These are phyloP conservation scores for Butyriboletus loyo DNA, from an alignment of 768 basidiomycete genomes.

Conservation along the genomic window DNA sequence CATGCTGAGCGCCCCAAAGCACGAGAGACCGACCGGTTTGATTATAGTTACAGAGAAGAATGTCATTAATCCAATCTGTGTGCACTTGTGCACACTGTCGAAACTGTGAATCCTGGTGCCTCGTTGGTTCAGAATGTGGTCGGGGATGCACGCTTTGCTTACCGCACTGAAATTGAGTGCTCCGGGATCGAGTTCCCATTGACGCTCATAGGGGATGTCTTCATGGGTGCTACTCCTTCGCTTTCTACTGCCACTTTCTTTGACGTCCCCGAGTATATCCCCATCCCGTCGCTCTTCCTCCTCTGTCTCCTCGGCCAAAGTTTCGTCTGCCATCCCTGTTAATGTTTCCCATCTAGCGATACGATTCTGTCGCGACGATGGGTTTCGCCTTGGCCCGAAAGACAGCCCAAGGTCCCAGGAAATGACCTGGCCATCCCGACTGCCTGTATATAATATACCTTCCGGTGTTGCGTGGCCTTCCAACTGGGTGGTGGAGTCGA, in stretches of 20 bases:
- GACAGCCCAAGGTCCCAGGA: constrained; percentile 81
- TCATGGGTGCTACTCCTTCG: constrained; percentile 28
- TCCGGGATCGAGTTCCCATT: constrained; percentile 76
- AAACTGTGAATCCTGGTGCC: constrained; percentile 56
- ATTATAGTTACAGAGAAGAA: constrained; percentile 86
- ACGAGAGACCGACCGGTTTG: constrained; percentile 62
- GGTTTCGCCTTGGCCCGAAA: constrained; percentile 45
- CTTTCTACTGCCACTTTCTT: constrained; percentile 35
- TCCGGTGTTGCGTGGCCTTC: constrained; percentile 64
- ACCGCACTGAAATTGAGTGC: constrained; percentile 49
- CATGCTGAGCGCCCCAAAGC: background rate
- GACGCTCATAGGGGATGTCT: constrained; percentile 60
- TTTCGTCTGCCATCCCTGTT: constrained; percentile 81
- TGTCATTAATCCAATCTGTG: constrained; percentile 96
- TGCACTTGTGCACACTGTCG: constrained; percentile 88
- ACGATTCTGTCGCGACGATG: constrained; percentile 21
- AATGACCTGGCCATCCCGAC: constrained; percentile 83
- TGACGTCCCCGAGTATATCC: constrained; percentile 74
- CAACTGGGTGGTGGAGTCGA: constrained; percentile 80
- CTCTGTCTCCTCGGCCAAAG: constrained; percentile 61
- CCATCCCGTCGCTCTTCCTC: constrained; percentile 70
- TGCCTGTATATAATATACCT: constrained; percentile 88
- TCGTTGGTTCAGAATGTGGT: constrained; percentile 6
- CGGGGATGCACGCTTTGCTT: constrained; percentile 21
- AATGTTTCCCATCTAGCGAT: constrained; percentile 69